These are phyloP conservation scores for Globisporangium splendens DNA, from an alignment of 352 stramenopile genomes.

Conservation along the genomic window DNA sequence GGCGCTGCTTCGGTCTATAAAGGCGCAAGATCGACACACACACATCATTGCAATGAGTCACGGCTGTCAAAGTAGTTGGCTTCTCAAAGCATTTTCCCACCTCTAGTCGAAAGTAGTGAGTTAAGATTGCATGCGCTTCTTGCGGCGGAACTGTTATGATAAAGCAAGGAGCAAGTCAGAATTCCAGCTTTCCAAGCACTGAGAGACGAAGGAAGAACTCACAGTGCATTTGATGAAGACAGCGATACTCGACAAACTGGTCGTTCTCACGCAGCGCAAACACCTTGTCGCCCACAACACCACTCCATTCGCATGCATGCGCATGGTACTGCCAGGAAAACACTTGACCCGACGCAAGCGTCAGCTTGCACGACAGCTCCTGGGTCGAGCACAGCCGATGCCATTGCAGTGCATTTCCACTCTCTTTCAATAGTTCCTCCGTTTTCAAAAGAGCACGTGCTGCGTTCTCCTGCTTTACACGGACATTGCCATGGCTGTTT, in stretches of 20 bases:
- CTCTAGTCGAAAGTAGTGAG: slow-evolving; percentile 90
- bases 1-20: slow-evolving; percentile 18
- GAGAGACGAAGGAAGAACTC: slow-evolving; percentile 1
- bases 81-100: slow-evolving; percentile 9
- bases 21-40: background rate
- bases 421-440: slow-evolving; percentile 10
- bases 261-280: slow-evolving; percentile 48
- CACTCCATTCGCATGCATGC: slow-evolving; percentile 35
- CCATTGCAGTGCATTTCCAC: slow-evolving; percentile 29
- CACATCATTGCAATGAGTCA: background rate
- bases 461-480: background rate
- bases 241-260: slow-evolving; percentile 44
- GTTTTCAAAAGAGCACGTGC: background rate
- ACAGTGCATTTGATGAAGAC: slow-evolving; percentile 60
- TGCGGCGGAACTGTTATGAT: slow-evolving; percentile 24
- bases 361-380: slow-evolving; percentile 45
- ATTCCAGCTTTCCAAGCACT: background rate
- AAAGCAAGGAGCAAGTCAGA: background rate
- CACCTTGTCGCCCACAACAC: slow-evolving; percentile 41
- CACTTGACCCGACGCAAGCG: slow-evolving; percentile 48
- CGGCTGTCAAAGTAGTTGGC: background rate
- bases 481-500: background rate
- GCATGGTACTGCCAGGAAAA: slow-evolving; percentile 33
- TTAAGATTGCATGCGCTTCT: slow-evolving; percentile 49
- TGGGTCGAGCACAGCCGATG: slow-evolving; percentile 29